These are phyloP conservation scores for Amanita brunnescens DNA, from an alignment of 768 basidiomycete species.

Conservation along the genomic window DNA sequence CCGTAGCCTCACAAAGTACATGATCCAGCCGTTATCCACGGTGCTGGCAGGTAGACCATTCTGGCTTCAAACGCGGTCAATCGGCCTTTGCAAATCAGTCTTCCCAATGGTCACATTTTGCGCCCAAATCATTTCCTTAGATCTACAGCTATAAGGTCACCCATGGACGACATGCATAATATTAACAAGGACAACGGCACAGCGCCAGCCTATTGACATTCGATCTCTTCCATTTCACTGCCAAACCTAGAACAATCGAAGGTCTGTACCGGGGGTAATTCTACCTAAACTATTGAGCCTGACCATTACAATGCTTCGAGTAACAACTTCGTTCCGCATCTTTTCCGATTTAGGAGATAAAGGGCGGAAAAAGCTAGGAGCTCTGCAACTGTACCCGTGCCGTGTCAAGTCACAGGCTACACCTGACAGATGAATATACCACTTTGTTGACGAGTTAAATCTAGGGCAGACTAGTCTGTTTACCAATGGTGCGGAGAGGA, in stretches of 20 bases:
- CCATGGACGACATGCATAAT: too few species aligned
- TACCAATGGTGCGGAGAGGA: neutral
- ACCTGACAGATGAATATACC: neutral
- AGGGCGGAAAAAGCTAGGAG: neutral
- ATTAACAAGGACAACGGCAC: too few species aligned
- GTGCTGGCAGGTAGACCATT: neutral
- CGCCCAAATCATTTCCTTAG: too few species aligned
- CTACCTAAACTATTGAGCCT: neutral
- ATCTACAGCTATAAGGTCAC: too few species aligned
- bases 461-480: neutral
- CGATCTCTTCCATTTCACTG: neutral
- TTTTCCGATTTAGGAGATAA: neutral
- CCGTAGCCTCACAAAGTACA: neutral
- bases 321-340: neutral
- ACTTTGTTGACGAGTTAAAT: neutral
- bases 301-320: neutral
- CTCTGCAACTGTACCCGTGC: neutral
- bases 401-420: neutral
- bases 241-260: neutral
- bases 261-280: neutral
- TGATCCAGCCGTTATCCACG: neutral
- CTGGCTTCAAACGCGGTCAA: neutral
- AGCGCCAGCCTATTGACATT: too few species aligned
- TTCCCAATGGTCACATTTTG: too few species aligned
- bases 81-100: too few species aligned